Evolutionary conservation across 2,329 filamentous ascomycete species (phyloP).

Genomic region (Trichoderma aggressivum): DNA sequence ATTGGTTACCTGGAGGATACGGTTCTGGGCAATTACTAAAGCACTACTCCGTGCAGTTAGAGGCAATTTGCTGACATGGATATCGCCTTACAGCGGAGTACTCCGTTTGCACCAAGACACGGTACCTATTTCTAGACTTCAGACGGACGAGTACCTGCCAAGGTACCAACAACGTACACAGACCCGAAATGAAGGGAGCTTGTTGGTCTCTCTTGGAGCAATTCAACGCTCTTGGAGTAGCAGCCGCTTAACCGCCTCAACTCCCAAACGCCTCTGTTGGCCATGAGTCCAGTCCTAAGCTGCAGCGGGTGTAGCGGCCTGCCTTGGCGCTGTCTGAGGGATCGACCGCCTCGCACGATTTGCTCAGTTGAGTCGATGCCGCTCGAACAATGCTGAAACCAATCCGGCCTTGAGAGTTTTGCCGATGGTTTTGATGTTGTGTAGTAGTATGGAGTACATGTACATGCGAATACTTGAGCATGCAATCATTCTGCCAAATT

Average conservation of each 20-base stretch:
- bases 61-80: neutral
- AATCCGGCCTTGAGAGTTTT: neutral
- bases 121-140: neutral
- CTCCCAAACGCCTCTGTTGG: neutral
- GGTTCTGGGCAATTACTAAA: no score
- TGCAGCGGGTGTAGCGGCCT: constrained; percentile 5
- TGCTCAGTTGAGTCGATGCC: neutral
- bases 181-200: constrained; percentile 8
- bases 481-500: neutral
- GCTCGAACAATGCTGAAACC: constrained; percentile 5
- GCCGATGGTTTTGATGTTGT: neutral
- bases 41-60: no score
- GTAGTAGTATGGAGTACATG: neutral
- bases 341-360: neutral
- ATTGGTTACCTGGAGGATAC: neutral
- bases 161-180: neutral
- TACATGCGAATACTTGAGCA: no score
- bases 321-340: neutral
- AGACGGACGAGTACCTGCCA: neutral
- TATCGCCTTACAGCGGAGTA: neutral
- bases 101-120: no score
- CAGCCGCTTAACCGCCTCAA: constrained; percentile 6
- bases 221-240: neutral
- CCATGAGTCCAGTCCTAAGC: neutral
- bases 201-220: neutral